A percentile compares a stretch with the other conserved stretches of the same genome.
These are phyloP conservation scores for Fusarium foetens DNA, from an alignment of 2,329 filamentous ascomycete species.

Conservation along the genomic window DNA sequence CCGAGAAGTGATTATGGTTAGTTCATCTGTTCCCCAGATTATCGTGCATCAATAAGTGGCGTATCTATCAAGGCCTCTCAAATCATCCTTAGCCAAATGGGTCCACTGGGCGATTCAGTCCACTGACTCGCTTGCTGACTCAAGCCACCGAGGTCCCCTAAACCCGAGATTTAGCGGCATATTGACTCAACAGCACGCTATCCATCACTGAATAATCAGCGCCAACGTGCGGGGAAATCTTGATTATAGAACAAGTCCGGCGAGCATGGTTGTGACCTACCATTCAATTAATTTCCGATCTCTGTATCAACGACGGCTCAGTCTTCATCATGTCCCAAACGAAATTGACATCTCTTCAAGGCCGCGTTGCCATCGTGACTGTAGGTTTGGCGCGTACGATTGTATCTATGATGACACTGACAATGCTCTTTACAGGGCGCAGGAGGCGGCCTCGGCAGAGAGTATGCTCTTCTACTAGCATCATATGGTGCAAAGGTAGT, in stretches of 20 bases:
- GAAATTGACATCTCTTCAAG: neutral
- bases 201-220: neutral
- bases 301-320: neutral
- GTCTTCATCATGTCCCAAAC: neutral
- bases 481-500: neutral
- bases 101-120: neutral
- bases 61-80: neutral
- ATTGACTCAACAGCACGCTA: neutral
- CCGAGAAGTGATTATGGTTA: neutral
- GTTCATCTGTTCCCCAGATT: neutral
- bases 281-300: neutral
- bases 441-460: neutral
- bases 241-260: neutral
- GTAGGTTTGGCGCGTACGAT: accelerated
- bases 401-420: neutral
- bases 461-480: neutral
- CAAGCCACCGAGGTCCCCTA: neutral
- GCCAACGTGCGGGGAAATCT: neutral
- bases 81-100: neutral
- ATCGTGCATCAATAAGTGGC: neutral
- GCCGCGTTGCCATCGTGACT: neutral
- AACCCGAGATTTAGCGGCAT: neutral
- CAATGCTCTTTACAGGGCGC: neutral
- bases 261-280: accelerated
- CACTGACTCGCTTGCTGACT: neutral